phyloP scores from a whole-genome alignment of 805 yeast genomes.

The Wickerhamiella domercqiae region DNA sequence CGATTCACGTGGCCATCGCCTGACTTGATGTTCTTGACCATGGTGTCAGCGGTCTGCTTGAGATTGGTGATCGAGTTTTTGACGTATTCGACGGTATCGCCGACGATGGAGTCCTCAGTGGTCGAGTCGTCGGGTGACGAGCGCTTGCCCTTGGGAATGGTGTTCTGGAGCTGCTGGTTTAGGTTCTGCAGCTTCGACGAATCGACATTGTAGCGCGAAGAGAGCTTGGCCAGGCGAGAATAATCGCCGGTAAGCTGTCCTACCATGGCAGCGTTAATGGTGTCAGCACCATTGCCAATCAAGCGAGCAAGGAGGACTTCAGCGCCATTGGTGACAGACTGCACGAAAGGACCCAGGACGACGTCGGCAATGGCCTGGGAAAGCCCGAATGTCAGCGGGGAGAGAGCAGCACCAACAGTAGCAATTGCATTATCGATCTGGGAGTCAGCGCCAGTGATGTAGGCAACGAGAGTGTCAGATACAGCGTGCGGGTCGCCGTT shows the following conservation, averaged over 20 bases:
- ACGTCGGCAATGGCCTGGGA: constrained; percentile 12
- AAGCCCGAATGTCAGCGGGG: constrained; percentile 12
- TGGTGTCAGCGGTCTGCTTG: constrained; percentile 14
- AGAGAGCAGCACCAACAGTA: constrained; percentile 8
- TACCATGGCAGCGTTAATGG: constrained; percentile 15
- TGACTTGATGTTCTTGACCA: constrained; percentile 11
- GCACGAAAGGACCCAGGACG: constrained; percentile 21
- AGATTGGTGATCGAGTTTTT: constrained; percentile 14
- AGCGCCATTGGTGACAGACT: constrained; percentile 22
- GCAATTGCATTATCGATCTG: constrained; percentile 22
- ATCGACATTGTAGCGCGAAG: constrained; percentile 12
- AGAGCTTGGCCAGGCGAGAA: constrained; percentile 12
- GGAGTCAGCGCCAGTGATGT: constrained; percentile 23
- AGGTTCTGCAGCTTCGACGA: constrained; percentile 3
- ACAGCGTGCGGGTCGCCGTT: constrained; percentile 15
- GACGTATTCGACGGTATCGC: constrained; percentile 2
- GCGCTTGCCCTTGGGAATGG: constrained; percentile 1
- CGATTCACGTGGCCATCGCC: constrained; percentile 16
- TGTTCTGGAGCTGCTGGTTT: constrained; percentile 6
- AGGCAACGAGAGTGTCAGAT: constrained; percentile 14
- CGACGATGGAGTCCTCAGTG: too few relatives aligned
- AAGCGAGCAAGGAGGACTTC: constrained; percentile 19
- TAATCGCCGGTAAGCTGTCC: constrained; percentile 13
- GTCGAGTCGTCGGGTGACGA: too few relatives aligned
- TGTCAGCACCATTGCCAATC: constrained; percentile 17